Percentiles rank a stretch among this genome's conserved stretches.
These are phyloP conservation scores for Termitomyces sp. DNA, from an alignment of 768 basidiomycete species.

Conservation along the genomic window DNA sequence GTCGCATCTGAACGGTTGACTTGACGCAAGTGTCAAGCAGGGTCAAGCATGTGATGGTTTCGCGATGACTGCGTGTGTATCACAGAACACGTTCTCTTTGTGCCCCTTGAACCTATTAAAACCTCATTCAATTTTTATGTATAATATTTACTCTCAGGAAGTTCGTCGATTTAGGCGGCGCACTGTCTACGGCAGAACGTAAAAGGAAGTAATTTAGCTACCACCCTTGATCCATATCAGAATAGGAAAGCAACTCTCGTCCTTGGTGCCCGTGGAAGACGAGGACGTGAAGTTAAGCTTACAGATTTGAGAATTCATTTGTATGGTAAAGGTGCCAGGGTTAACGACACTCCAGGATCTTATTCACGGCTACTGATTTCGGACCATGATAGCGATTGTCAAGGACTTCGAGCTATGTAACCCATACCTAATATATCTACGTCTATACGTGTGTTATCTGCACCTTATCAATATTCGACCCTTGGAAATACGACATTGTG, in stretches of 20 bases:
- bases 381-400: neutral
- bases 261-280: neutral
- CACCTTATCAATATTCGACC: neutral
- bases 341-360: neutral
- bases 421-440: neutral
- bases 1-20: neutral
- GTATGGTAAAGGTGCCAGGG: neutral
- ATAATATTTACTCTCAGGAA: neutral
- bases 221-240: neutral
- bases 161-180: neutral
- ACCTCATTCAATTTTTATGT: neutral
- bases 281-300: neutral
- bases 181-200: neutral
- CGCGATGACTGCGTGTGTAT: neutral
- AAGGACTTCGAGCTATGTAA: neutral
- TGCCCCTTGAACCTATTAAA: neutral
- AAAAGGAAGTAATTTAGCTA: neutral
- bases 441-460: neutral
- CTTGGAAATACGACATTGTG: neutral
- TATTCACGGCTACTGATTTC: neutral
- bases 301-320: no score
- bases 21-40: neutral
- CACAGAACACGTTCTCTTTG: neutral
- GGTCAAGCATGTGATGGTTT: conserved; percentile 4
- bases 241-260: neutral